A percentile compares a stretch with the other conserved stretches of the same genome.
These are phyloP conservation scores for Brettanomyces nanus DNA, from an alignment of 805 yeast genomes.

Conservation along the genomic window DNA sequence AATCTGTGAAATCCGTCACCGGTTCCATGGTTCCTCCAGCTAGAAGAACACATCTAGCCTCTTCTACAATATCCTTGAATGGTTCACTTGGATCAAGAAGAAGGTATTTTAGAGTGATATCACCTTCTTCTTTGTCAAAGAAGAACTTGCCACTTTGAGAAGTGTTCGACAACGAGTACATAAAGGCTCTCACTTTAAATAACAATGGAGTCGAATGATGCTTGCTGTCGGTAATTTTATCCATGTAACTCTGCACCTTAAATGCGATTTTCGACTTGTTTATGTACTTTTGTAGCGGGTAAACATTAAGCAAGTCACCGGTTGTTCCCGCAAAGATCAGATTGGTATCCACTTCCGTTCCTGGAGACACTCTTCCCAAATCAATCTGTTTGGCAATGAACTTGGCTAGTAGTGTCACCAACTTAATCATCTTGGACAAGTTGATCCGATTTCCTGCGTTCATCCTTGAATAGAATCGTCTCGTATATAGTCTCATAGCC, in stretches of 20 bases:
- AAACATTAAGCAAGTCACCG: constrained; percentile 65
- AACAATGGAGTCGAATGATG: constrained; percentile 40
- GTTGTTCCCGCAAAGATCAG: constrained; percentile 53
- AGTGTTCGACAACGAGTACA: constrained; percentile 62
- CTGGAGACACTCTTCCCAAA: constrained; percentile 34
- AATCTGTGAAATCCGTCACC: constrained; percentile 56
- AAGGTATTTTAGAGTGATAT: constrained; percentile 50
- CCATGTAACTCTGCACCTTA: constrained; percentile 69
- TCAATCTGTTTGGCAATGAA: constrained; percentile 33
- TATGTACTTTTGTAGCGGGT: constrained; percentile 57
- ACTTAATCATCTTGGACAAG: constrained; percentile 51
- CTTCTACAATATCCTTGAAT: constrained; percentile 57
- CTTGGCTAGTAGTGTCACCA: constrained; percentile 41
- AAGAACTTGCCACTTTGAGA: constrained; percentile 70
- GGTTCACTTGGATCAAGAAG: constrained; percentile 70
- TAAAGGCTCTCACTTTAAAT: constrained; percentile 57
- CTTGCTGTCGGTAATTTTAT: constrained; percentile 13
- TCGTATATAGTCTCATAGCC: constrained; percentile 47
- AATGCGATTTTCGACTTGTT: constrained; percentile 68
- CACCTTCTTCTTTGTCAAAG: constrained; percentile 32
- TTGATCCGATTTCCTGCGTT: constrained; percentile 67
- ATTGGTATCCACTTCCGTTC: constrained; percentile 40
- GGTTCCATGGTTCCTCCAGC: constrained; percentile 99
- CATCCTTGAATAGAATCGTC: constrained; percentile 54
- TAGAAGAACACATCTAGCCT: constrained; percentile 60